These are phyloP conservation scores for Manihot esculenta DNA, from an alignment of 441 rosid genomes.

Conservation along the genomic window DNA sequence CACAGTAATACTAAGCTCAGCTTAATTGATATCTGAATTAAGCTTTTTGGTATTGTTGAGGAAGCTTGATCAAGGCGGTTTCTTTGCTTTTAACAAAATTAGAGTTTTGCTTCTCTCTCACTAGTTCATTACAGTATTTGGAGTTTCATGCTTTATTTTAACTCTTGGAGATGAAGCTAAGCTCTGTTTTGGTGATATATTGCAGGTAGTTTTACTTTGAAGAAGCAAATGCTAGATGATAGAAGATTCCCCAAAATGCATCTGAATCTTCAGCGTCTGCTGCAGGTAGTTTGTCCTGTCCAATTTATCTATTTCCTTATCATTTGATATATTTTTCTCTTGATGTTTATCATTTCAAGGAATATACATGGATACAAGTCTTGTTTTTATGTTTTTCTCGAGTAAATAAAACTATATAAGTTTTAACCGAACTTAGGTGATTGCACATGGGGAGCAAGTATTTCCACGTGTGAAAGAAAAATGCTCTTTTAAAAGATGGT, in stretches of 20 bases:
- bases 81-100: not conserved
- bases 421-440: constrained; percentile 50
- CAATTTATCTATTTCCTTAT: not conserved
- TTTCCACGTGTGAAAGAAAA: constrained; percentile 91
- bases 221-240: constrained; percentile 91
- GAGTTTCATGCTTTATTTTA: constrained; percentile 4
- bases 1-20: not conserved
- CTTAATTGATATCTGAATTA: not conserved
- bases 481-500: constrained; percentile 80
- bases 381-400: not conserved
- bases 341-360: not conserved
- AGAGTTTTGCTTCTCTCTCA: not conserved
- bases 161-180: constrained; percentile 7
- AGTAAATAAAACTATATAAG: no score
- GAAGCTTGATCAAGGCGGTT: not conserved
- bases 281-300: constrained; percentile 58
- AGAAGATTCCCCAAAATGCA: constrained; percentile 94
- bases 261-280: constrained; percentile 85
- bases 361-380: not conserved
- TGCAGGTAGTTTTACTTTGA: constrained; percentile 80
- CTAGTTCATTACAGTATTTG: constrained; percentile 4
- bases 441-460: constrained; percentile 95
- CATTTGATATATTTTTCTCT: not conserved
- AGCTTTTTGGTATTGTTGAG: not conserved
- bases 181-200: constrained; percentile 13